Evolutionary conservation across 2,329 filamentous ascomycete genomes (phyloP), one percentile per base, ranked within the genome.

Genomic region (Venturia oleaginea): DNA sequence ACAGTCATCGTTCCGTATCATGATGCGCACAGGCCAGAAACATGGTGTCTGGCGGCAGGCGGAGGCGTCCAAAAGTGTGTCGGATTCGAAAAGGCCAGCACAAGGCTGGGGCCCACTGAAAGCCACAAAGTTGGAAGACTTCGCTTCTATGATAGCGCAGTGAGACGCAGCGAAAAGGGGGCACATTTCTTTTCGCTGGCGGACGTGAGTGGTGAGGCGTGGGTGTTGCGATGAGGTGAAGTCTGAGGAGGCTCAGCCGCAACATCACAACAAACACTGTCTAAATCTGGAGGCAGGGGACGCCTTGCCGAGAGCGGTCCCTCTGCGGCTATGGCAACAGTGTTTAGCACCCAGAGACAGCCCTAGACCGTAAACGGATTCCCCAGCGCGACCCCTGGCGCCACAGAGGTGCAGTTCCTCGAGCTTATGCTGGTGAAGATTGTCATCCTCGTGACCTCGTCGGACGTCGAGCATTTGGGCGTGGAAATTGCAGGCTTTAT

Each of bases 1-100:
- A 48, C 19, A 34, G 59, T 42, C 60, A 62, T 51, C n/a, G 60
- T 32, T 37, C 60, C 24, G 40, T 62, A 62, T 62, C 60, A 51
- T 48, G 24, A 62, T 62, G 37, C 15, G 43, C 60, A 62, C 60
- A 37, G 60, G 60, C 27, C 60, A 8, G 34, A 46, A 51, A 42
- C 59, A 42, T 43, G 2, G 59, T 62, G 61, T 62, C 54, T 51
- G 61, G 59, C 59, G 59, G 59, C 59, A 30, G 40, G 15, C 27
- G 34, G 59, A 43, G 59, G 37, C 59, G 46, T 37, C 61, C n/a
- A 51, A 51, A n/a, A 43, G 27, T 22, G 61, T 48, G 15, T 46
- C 27, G 61, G 43, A 62, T 32, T 30, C 32, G 32, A 51, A 24
- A 17, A 19, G 2, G 57, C 34, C 57, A 60, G 37, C 1, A 43